phyloP scores from a whole-genome alignment of 345 rosid species.

The Salix caprea region DNA sequence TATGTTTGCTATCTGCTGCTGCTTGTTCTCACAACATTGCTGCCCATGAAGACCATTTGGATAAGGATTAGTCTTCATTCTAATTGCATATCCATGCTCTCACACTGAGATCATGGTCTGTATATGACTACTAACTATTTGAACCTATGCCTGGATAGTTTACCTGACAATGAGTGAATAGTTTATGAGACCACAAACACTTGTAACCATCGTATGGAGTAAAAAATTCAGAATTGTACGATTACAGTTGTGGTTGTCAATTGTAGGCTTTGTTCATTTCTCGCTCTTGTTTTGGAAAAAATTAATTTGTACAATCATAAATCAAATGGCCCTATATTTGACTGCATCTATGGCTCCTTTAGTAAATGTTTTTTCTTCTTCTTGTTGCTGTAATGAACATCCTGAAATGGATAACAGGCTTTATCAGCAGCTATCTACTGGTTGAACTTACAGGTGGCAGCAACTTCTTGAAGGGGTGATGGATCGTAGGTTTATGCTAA shows the following conservation, averaged over 20 bases:
- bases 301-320: not conserved
- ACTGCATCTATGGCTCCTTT: conserved; percentile 13
- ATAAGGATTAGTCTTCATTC: not conserved
- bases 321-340: not conserved
- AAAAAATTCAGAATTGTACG: not conserved
- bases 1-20: conserved; percentile 6
- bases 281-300: not conserved
- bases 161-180: not conserved
- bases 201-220: not conserved
- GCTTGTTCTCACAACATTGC: conserved; percentile 5
- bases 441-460: conserved; percentile 98
- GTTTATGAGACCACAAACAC: not conserved
- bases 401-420: conserved; percentile 88
- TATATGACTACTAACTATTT: not conserved
- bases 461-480: conserved; percentile 31
- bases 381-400: conserved; percentile 53
- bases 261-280: no score
- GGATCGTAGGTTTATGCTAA: conserved; percentile 51
- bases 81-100: no score
- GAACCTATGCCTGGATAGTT: not conserved
- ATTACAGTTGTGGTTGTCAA: not conserved
- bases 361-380: conserved; percentile 12
- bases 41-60: not conserved
- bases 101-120: not conserved
- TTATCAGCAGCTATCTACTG: conserved; percentile 93